phyloP scores from a whole-genome alignment of 2,329 filamentous ascomycete genomes.

The Neophaeococcomyces mojaviensis region DNA sequence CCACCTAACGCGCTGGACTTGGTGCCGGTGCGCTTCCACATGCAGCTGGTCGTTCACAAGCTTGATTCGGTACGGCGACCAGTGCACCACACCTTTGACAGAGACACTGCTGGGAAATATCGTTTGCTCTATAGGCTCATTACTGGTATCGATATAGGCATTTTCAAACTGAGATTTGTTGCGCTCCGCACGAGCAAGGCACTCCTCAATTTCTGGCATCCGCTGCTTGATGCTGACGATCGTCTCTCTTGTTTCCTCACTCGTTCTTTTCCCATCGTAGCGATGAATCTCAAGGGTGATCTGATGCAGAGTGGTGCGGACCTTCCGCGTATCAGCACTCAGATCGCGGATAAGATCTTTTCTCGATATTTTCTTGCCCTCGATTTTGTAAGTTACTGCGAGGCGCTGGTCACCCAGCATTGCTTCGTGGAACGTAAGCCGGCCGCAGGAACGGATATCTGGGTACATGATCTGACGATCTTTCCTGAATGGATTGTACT shows the following conservation, averaged over 20 bases:
- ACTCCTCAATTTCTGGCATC: conserved; percentile 1
- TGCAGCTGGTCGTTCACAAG: conserved; percentile 3
- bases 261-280: conserved; percentile 2
- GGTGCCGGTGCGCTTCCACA: conserved; percentile 6
- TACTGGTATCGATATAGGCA: conserved; percentile 11
- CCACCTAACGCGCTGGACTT: conserved; percentile 8
- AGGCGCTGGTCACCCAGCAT: conserved; percentile 15
- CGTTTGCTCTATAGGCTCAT: conserved; percentile 22
- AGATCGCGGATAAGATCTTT: conserved; percentile 20
- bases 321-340: conserved; percentile 18
- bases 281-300: conserved; percentile 14
- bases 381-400: conserved; percentile 25
- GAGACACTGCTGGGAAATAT: conserved; percentile 16
- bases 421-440: conserved; percentile 17
- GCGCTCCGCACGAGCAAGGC: conserved; percentile 13
- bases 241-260: conserved; percentile 10
- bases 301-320: conserved; percentile 14
- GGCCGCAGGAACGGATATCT: conserved; percentile 17
- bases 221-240: conserved; percentile 11
- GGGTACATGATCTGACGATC: conserved; percentile 14
- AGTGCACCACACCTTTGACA: conserved; percentile 7
- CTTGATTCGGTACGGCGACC: conserved; percentile 17
- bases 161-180: conserved; percentile 14
- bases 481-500: not conserved
- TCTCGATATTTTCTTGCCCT: conserved; percentile 22